Evolutionary conservation across 2,329 filamentous ascomycete species (phyloP), one percentile per base, ranked within the genome.

Genomic region (Colletotrichum sansevieriae): DNA sequence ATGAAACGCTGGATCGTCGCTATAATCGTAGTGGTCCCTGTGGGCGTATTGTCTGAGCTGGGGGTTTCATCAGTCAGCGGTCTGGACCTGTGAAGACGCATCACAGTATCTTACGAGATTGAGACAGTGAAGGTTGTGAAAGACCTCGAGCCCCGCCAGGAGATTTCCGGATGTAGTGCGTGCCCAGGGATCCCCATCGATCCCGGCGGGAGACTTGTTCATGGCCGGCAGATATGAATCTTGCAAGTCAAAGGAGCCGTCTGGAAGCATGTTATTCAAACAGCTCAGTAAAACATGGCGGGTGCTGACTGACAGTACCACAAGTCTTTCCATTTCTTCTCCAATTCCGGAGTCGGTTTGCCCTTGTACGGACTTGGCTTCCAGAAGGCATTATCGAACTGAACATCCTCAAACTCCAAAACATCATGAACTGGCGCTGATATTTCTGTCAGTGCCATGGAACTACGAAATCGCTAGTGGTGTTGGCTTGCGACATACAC

Each of bases 41-140:
- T 65, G 63, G 15, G 51, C 63, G 15, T 54, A 65, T 13, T 65
- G 63, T 12, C 84, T 74, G 72, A 81, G 15, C 49, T 52, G 29
- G 10, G 15, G n/a, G 9, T 20, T 15, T n/a, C n/a, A n/a, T 52
- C 49, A 35, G 49, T 52, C 25, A 8, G 29, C 10, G 10, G 5
- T 35, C 25, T 18, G 37, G 13, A 39, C 37, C 35, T 11, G 3
- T 18, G 22, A 7, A 25, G 8, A 11, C 25, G 15, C 29, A 33
- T 18, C 9, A 37, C 9, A 62, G 13, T 25, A 47, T 12, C 84
- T 74, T 73, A 81, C 75, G 35, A 85, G 72, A 71, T 85, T 85
- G 43, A 85, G 76, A 74, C 84, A 86, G 55, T 85, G 83, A 39
- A 86, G 78, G 72, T 85, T 85, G 75, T 88, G 86, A 75, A 88